These are phyloP conservation scores for Tephrocybe sp. DNA, from an alignment of 768 basidiomycete genomes.

Conservation along the genomic window DNA sequence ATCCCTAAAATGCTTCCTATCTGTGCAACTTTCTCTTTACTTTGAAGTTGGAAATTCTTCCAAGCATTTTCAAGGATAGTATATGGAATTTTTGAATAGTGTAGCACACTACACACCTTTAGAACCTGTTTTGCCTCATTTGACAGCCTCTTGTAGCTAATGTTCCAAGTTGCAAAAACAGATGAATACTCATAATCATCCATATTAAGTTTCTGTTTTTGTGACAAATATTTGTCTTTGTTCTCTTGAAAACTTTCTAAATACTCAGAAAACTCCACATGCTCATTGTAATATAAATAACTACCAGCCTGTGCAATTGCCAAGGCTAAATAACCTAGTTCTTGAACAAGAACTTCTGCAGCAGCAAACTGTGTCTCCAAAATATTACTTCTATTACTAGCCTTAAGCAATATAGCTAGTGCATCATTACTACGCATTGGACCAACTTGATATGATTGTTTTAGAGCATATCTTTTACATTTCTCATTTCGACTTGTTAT, in stretches of 20 bases:
- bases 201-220: neutral
- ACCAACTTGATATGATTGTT: neutral
- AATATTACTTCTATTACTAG: neutral
- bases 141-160: neutral
- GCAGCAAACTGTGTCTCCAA: neutral
- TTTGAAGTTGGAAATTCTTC: neutral
- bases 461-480: neutral
- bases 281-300: neutral
- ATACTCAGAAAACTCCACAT: neutral
- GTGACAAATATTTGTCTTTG: neutral
- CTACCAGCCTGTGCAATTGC: constrained; percentile 3
- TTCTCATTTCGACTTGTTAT: constrained; percentile 3
- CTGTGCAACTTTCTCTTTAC: neutral
- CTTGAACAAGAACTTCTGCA: constrained; percentile 1
- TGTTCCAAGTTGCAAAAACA: neutral
- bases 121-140: neutral
- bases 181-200: neutral
- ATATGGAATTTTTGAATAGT: neutral
- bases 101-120: neutral
- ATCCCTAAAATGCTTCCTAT: neutral
- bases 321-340: no score
- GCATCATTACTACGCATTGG: neutral
- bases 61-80: neutral
- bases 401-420: neutral
- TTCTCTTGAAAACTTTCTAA: neutral